phyloP scores from a whole-genome alignment of 2,329 filamentous ascomycete species.

The Neonectria ditissima region DNA sequence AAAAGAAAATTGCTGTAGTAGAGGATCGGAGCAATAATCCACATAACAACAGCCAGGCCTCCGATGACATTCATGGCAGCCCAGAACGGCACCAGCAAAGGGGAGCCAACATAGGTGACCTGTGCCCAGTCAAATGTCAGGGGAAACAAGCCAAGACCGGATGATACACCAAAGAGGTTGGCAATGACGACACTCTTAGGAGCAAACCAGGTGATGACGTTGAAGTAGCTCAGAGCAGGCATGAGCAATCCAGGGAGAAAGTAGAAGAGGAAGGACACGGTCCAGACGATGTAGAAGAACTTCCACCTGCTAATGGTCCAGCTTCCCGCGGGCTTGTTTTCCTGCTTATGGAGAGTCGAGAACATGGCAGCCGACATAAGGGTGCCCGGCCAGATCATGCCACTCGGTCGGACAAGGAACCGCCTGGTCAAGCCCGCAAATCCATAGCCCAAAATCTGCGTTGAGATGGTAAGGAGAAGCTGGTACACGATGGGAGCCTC shows the following conservation, averaged over 20 bases:
- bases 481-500: slow-evolving; percentile 82
- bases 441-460: slow-evolving; percentile 87
- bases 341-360: slow-evolving; percentile 83
- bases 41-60: slow-evolving; percentile 85
- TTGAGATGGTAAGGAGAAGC: slow-evolving; percentile 84
- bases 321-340: slow-evolving; percentile 83
- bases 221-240: slow-evolving; percentile 90
- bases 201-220: slow-evolving; percentile 88
- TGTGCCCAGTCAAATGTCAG: slow-evolving; percentile 94
- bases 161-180: slow-evolving; percentile 88
- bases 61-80: slow-evolving; percentile 86
- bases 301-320: slow-evolving; percentile 87
- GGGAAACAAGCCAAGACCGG: slow-evolving; percentile 85
- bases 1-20: slow-evolving; percentile 86
- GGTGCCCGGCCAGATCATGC: slow-evolving; percentile 93
- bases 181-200: slow-evolving; percentile 88
- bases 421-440: slow-evolving; percentile 85
- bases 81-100: slow-evolving; percentile 87
- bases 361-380: slow-evolving; percentile 93
- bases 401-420: slow-evolving; percentile 85
- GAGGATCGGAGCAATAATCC: slow-evolving; percentile 82
- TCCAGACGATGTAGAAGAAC: slow-evolving; percentile 83
- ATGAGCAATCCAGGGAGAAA: slow-evolving; percentile 86
- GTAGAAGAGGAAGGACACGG: slow-evolving; percentile 81
- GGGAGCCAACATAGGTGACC: slow-evolving; percentile 88